Percentiles rank a stretch among this genome's conserved stretches.
Conservation (phyloP, 116 monocot species). For the Papilionanthe hybrid region DNA sequence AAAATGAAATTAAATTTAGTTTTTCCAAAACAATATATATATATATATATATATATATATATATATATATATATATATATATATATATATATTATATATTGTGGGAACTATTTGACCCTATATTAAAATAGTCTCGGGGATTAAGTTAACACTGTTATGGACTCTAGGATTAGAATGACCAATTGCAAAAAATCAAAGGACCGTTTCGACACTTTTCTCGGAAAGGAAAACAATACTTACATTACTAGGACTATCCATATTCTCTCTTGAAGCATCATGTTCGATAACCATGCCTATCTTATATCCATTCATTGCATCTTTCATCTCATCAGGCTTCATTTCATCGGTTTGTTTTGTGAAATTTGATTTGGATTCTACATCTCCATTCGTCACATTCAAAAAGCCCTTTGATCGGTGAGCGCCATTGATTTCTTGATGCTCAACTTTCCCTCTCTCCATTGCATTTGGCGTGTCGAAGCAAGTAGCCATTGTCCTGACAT, state of each 20-base stretch:
- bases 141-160: no score
- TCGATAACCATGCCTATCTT: neutral
- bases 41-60: no score
- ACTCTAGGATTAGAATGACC: no score
- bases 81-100: no score
- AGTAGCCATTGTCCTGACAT: neutral
- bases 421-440: neutral
- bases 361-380: neutral
- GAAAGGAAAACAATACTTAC: constrained; percentile 11
- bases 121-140: no score
- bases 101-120: no score
- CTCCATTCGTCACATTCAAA: neutral
- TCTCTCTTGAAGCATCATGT: neutral
- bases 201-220: no score
- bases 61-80: no score
- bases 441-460: no score
- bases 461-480: neutral
- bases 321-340: neutral
- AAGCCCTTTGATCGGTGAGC: neutral
- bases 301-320: neutral
- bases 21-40: no score
- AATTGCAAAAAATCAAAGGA: no score
- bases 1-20: no score
- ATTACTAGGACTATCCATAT: neutral
- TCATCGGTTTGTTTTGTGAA: neutral